phyloP scores from a whole-genome alignment of 2,329 filamentous ascomycete species.

The Alternaria longipes region DNA sequence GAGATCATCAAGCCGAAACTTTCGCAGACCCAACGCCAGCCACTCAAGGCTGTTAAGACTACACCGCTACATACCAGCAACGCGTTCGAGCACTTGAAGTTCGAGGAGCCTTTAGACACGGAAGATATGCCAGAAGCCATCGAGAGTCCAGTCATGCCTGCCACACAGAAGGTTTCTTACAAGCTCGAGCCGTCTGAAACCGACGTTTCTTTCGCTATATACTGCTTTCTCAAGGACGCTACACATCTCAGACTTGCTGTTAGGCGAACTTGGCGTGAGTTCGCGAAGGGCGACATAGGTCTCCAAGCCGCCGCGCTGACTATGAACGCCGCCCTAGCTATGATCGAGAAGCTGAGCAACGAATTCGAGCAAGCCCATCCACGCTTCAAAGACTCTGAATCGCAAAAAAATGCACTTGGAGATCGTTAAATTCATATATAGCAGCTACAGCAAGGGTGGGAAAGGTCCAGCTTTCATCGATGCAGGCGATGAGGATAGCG shows the following conservation, averaged over 20 bases:
- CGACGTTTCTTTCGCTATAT: slow-evolving; percentile 22
- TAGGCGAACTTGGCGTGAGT: slow-evolving; percentile 42
- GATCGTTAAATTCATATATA: not conserved
- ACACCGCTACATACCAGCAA: not conserved
- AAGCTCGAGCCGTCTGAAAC: slow-evolving; percentile 4
- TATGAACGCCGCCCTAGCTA: slow-evolving; percentile 40
- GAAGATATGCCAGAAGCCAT: not conserved
- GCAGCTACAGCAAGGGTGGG: not conserved
- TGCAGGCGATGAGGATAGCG: not conserved
- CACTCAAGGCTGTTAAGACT: not conserved
- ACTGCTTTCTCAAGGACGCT: slow-evolving; percentile 45
- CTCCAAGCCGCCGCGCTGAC: slow-evolving; percentile 44
- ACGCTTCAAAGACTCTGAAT: not conserved
- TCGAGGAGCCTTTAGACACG: not conserved
- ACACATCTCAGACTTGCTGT: slow-evolving; percentile 43
- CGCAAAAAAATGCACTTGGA: not conserved
- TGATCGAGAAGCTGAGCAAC: not conserved
- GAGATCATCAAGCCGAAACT: not conserved
- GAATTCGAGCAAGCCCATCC: not conserved
- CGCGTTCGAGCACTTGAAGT: not conserved
- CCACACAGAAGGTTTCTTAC: not conserved
- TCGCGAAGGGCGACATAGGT: slow-evolving; percentile 37
- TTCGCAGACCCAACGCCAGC: not conserved
- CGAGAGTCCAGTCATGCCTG: not conserved
- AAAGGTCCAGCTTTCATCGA: not conserved